phyloP scores from a whole-genome alignment of 441 rosid genomes.

The Euphorbia corollata region DNA sequence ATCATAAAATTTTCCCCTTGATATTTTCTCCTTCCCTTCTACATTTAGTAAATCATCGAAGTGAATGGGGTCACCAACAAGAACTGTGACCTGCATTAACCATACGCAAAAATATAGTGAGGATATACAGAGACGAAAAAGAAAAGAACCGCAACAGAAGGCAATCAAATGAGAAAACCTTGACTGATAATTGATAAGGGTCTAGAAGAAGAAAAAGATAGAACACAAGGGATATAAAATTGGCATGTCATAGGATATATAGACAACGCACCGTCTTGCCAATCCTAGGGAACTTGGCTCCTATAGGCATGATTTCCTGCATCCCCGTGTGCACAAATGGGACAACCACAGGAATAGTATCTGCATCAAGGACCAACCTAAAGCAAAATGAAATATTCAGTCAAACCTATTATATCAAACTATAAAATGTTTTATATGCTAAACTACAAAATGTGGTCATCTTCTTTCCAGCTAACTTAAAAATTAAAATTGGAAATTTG shows the following conservation, averaged over 20 bases:
- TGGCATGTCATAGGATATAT: neutral
- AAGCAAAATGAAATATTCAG: neutral
- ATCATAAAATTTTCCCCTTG: conserved; percentile 70
- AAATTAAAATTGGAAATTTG: neutral
- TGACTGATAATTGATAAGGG: neutral
- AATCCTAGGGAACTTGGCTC: conserved; percentile 76
- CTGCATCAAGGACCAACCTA: conserved; percentile 85
- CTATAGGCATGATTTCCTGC: conserved; percentile 94
- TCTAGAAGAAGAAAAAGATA: neutral
- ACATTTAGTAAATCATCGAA: conserved; percentile 53
- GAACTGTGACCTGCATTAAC: conserved; percentile 62
- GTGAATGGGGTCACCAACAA: conserved; percentile 70
- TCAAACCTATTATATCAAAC: too few species aligned
- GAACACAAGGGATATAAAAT: neutral
- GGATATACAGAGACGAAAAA: too few species aligned
- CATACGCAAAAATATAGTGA: too few species aligned
- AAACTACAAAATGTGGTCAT: neutral
- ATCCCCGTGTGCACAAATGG: conserved; percentile 93
- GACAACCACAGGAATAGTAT: conserved; percentile 64
- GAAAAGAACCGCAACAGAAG: too few species aligned
- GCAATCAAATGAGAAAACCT: neutral
- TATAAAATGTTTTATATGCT: neutral
- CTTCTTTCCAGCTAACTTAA: neutral
- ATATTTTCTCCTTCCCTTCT: conserved; percentile 34
- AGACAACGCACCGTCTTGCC: conserved; percentile 63